Conservation (phyloP, 768 basidiomycete genomes). For the Jaapia argillacea region DNA sequence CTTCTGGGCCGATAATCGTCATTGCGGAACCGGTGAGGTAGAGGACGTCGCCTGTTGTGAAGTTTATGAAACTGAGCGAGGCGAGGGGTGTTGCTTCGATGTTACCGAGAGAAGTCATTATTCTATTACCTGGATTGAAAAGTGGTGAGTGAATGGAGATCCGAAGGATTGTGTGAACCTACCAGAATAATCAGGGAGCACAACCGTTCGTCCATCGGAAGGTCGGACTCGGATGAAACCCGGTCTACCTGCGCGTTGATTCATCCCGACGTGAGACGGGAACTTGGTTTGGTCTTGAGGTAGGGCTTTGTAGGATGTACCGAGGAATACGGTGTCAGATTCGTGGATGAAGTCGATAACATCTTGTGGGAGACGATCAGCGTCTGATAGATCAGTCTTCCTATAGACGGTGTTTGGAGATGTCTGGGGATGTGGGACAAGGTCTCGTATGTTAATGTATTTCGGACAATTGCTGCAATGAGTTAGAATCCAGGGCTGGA, state of each 20-base stretch:
- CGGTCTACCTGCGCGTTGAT: constrained; percentile 53
- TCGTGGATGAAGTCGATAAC: constrained; percentile 35
- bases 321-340: constrained; percentile 47
- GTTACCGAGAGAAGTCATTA: constrained; percentile 57
- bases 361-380: constrained; percentile 37
- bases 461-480: constrained; percentile 55
- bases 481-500: background rate
- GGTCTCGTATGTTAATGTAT: constrained; percentile 50
- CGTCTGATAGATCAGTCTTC: constrained; percentile 19
- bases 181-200: constrained; percentile 56
- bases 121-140: too few species aligned
- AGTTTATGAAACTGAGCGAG: constrained; percentile 45
- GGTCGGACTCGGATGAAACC: constrained; percentile 53
- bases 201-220: constrained; percentile 43
- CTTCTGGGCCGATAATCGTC: constrained; percentile 36
- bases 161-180: constrained; percentile 6
- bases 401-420: constrained; percentile 28
- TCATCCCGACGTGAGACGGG: constrained; percentile 54
- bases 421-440: constrained; percentile 31
- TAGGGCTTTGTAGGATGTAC: constrained; percentile 36
- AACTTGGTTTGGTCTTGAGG: constrained; percentile 26
- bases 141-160: constrained; percentile 3
- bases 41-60: constrained; percentile 42
- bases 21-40: constrained; percentile 52
- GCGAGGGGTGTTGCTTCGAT: constrained; percentile 47